A percentile compares a stretch with the other conserved stretches of the same genome.
These are phyloP conservation scores for Lasiodiplodia sp. DNA, from an alignment of 2,329 filamentous ascomycete genomes.

Conservation along the genomic window DNA sequence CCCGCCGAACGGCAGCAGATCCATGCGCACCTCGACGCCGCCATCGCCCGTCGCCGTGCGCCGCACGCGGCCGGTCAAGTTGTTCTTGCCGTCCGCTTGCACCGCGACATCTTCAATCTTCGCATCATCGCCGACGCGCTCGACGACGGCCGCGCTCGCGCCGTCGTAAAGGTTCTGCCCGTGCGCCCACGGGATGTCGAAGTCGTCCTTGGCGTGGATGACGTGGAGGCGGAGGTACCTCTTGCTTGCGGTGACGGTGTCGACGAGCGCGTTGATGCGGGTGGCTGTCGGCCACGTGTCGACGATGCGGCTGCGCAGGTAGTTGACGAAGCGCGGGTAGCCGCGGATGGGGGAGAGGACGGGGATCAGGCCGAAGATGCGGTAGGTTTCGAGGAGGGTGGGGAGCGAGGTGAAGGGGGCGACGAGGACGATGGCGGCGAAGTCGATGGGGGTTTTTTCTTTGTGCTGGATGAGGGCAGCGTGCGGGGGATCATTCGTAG, in stretches of 20 bases:
- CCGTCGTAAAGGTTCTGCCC: conserved; percentile 50
- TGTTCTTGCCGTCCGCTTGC: background rate
- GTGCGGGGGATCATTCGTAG: background rate
- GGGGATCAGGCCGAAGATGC: conserved; percentile 78
- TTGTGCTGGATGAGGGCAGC: background rate
- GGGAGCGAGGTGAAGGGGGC: conserved; percentile 80
- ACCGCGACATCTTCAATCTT: conserved; percentile 20
- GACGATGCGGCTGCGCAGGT: conserved; percentile 69
- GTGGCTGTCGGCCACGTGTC: conserved; percentile 81
- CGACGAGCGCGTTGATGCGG: conserved; percentile 68
- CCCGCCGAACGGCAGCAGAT: conserved; percentile 56
- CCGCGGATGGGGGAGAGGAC: conserved; percentile 76
- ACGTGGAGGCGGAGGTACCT: conserved; percentile 69
- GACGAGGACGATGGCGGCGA: conserved; percentile 81
- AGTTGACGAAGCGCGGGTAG: conserved; percentile 69
- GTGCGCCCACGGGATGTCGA: conserved; percentile 80
- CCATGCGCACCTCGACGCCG: conserved; percentile 44
- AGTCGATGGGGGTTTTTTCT: conserved; percentile 55
- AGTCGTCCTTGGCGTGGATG: conserved; percentile 81
- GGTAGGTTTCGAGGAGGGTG: conserved; percentile 77
- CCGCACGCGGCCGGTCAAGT: conserved; percentile 40
- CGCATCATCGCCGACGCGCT: conserved; percentile 40
- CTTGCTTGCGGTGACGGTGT: conserved; percentile 37
- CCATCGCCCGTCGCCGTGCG: conserved; percentile 12
- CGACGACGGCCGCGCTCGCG: conserved; percentile 34